Conservation (phyloP, 2,329 filamentous ascomycete genomes). For the Ampelomyces quisqualis region DNA sequence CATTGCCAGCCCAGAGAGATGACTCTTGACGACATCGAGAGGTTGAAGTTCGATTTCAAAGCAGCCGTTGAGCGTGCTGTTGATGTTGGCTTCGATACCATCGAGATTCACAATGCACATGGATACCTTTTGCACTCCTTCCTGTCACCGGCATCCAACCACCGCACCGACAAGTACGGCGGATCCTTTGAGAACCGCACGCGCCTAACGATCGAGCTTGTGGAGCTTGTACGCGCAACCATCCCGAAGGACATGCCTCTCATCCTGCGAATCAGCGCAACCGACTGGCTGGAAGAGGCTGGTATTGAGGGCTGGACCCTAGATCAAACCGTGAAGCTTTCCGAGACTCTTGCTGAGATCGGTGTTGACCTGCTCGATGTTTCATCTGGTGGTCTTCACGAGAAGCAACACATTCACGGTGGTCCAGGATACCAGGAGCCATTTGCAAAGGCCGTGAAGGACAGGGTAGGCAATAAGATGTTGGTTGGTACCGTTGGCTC, state of each 20-base stretch:
- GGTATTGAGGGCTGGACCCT: slow-evolving; percentile 65
- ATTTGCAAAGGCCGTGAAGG: slow-evolving; percentile 70
- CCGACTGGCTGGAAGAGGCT: slow-evolving; percentile 71
- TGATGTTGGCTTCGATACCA: slow-evolving; percentile 69
- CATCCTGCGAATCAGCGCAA: slow-evolving; percentile 71
- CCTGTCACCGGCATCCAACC: slow-evolving; percentile 68
- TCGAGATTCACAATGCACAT: slow-evolving; percentile 80
- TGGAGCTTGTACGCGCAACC: slow-evolving; percentile 60
- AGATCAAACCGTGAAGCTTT: slow-evolving; percentile 64
- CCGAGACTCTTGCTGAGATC: slow-evolving; percentile 64
- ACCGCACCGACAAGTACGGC: slow-evolving; percentile 67
- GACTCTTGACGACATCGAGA: slow-evolving; percentile 66
- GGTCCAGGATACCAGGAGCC: slow-evolving; percentile 72
- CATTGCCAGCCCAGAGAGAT: slow-evolving; percentile 67
- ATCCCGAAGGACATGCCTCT: slow-evolving; percentile 70
- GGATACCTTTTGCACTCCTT: slow-evolving; percentile 75
- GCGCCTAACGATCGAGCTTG: slow-evolving; percentile 66
- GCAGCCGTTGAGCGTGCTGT: slow-evolving; percentile 58
- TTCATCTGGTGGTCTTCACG: slow-evolving; percentile 71
- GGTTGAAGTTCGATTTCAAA: slow-evolving; percentile 63
- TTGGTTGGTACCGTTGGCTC: slow-evolving; percentile 73
- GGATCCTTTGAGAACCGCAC: slow-evolving; percentile 71
- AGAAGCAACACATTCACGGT: slow-evolving; percentile 59
- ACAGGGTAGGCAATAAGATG: slow-evolving; percentile 70
- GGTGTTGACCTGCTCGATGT: slow-evolving; percentile 86